Conservation (phyloP, 1,284 basidiomycete species). For the Leccinum subrobustum region DNA sequence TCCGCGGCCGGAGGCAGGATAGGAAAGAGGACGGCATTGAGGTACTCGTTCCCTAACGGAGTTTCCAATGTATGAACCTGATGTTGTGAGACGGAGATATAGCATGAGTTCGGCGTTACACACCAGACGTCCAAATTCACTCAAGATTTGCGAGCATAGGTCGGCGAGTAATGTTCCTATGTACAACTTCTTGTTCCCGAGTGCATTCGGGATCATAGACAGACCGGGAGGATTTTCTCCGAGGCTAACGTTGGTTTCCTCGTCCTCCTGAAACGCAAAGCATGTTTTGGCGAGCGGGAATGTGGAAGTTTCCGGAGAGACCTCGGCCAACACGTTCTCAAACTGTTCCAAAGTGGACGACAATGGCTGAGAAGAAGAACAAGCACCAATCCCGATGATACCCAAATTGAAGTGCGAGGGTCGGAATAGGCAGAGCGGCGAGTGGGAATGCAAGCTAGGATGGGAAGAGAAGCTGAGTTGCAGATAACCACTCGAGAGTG, state of each 20-base stretch:
- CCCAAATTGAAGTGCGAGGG: constrained; percentile 79
- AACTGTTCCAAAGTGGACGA: constrained; percentile 63
- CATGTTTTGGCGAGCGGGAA: constrained; percentile 77
- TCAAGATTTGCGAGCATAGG: constrained; percentile 80
- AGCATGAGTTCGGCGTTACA: constrained; percentile 21
- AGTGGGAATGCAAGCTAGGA: constrained; percentile 59
- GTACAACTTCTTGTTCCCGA: constrained; percentile 80
- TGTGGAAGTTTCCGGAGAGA: constrained; percentile 62
- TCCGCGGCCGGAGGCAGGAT: constrained; percentile 57
- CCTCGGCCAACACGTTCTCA: constrained; percentile 55
- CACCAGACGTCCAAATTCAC: constrained; percentile 79
- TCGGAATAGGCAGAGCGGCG: constrained; percentile 62
- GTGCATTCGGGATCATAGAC: constrained; percentile 72
- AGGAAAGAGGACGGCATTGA: constrained; percentile 65
- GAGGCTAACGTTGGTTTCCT: constrained; percentile 54
- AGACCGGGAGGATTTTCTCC: constrained; percentile 61
- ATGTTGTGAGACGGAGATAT: constrained; percentile 9
- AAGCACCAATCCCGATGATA: constrained; percentile 74
- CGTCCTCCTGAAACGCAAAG: constrained; percentile 77
- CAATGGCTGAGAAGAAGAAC: constrained; percentile 56
- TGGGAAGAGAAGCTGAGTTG: constrained; percentile 73
- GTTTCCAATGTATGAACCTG: constrained; percentile 68
- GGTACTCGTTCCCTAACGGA: constrained; percentile 71
- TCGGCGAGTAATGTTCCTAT: constrained; percentile 85
- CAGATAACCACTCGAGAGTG: constrained; percentile 70